These are phyloP conservation scores for Mikania micrantha DNA, from an alignment of 129 eudicot genomes.

Conservation along the genomic window DNA sequence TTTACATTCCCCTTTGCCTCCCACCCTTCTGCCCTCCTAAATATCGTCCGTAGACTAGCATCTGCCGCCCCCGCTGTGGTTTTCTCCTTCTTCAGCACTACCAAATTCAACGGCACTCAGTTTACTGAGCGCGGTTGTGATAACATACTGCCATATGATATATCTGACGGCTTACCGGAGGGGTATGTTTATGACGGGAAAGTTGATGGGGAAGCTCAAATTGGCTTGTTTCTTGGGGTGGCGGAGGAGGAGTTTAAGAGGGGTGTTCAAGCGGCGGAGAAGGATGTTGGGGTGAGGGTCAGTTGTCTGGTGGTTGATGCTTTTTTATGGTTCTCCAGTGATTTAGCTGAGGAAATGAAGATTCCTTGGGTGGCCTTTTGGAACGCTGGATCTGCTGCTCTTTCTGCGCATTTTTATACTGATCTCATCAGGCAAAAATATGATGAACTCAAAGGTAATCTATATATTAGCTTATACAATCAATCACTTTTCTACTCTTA, in stretches of 20 bases:
- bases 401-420: slow-evolving; percentile 43
- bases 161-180: slow-evolving; percentile 48
- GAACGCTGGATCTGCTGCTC: slow-evolving; percentile 45
- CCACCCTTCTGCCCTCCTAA: slow-evolving; percentile 46
- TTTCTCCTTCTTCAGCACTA: slow-evolving; percentile 45
- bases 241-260: slow-evolving; percentile 40
- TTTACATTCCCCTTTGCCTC: slow-evolving; percentile 57
- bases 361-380: slow-evolving; percentile 65
- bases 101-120: slow-evolving; percentile 11
- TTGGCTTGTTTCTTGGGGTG: slow-evolving; percentile 38
- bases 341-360: slow-evolving; percentile 43
- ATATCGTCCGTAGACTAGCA: slow-evolving; percentile 38
- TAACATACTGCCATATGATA: slow-evolving; percentile 31
- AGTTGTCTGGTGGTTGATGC: slow-evolving; percentile 54
- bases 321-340: slow-evolving; percentile 50
- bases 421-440: slow-evolving; percentile 33
- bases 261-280: slow-evolving; percentile 39
- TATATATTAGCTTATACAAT: too few species aligned
- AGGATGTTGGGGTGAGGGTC: slow-evolving; percentile 30
- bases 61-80: slow-evolving; percentile 32
- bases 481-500: too few species aligned
- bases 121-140: slow-evolving; percentile 8
- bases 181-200: slow-evolving; percentile 33
- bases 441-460: slow-evolving; percentile 30
- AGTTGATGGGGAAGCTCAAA: slow-evolving; percentile 33